phyloP scores from a whole-genome alignment of 139 green algal species.

The Spirogloea muscicola region DNA sequence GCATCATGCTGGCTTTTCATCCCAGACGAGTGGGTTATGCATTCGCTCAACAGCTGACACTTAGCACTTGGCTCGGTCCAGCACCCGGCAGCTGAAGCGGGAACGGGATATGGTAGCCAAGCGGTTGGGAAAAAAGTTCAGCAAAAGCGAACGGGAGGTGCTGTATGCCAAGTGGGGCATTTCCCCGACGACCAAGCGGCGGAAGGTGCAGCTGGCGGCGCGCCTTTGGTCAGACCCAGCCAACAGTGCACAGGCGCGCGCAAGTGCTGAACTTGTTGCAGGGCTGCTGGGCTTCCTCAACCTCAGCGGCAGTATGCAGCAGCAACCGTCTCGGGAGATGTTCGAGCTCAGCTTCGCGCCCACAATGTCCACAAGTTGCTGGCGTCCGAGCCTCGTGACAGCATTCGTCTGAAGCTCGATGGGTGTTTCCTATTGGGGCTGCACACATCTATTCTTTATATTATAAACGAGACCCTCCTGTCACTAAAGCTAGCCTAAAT shows the following conservation, averaged over 20 bases:
- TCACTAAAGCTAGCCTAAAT: too few relatives aligned
- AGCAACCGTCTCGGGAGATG: too few relatives aligned
- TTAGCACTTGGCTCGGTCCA: neutral
- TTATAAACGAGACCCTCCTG: too few relatives aligned
- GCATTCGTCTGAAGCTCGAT: too few relatives aligned
- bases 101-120: slow-evolving; percentile 18
- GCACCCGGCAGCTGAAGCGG: slow-evolving; percentile 11
- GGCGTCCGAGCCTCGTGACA: too few relatives aligned
- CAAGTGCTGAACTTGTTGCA: slow-evolving; percentile 28
- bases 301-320: too few relatives aligned
- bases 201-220: slow-evolving; percentile 30
- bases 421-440: too few relatives aligned
- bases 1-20: too few relatives aligned
- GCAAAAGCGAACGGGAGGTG: slow-evolving; percentile 1
- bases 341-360: too few relatives aligned
- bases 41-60: neutral
- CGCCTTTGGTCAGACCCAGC: slow-evolving; percentile 19
- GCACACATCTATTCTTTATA: too few relatives aligned
- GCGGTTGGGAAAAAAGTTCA: slow-evolving; percentile 13
- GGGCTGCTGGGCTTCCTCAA: slow-evolving; percentile 30
- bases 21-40: neutral
- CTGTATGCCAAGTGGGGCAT: slow-evolving; percentile 36
- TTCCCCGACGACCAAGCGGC: slow-evolving; percentile 5
- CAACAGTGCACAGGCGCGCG: slow-evolving; percentile 7
- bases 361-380: too few relatives aligned